Evolutionary conservation across 257 asterid species (phyloP).

Genomic region (Nicotiana noctiflora): DNA sequence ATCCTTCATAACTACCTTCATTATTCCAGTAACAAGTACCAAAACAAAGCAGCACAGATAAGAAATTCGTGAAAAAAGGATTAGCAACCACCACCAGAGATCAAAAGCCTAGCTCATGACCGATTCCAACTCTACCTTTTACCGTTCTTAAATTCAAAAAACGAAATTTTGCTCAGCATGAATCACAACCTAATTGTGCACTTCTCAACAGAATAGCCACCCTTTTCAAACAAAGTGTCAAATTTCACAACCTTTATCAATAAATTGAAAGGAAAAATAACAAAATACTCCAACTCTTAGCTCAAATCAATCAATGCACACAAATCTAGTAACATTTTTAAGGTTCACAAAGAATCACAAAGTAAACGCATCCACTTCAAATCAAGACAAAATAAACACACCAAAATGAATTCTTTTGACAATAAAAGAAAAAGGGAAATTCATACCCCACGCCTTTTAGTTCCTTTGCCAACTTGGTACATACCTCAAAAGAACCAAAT

Average conservation of each 20-base stretch:
- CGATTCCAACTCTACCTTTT: background rate
- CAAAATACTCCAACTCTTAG: background rate
- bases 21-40: background rate
- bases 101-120: background rate
- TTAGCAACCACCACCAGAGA: background rate
- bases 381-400: background rate
- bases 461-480: slow-evolving; percentile 87
- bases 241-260: background rate
- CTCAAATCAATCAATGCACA: background rate
- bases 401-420: background rate
- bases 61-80: background rate
- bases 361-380: background rate
- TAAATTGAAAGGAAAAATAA: background rate
- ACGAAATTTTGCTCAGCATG: background rate
- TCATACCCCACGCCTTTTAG: slow-evolving; percentile 54
- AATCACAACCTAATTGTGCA: background rate
- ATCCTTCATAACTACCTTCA: no score
- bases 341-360: background rate
- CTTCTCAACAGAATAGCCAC: background rate
- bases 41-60: background rate
- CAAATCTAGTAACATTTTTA: background rate
- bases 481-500: slow-evolving; percentile 35
- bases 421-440: background rate
- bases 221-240: background rate
- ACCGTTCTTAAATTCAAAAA: background rate